These are phyloP conservation scores for Fusarium piperis DNA, from an alignment of 2,329 filamentous ascomycete species.

Conservation along the genomic window DNA sequence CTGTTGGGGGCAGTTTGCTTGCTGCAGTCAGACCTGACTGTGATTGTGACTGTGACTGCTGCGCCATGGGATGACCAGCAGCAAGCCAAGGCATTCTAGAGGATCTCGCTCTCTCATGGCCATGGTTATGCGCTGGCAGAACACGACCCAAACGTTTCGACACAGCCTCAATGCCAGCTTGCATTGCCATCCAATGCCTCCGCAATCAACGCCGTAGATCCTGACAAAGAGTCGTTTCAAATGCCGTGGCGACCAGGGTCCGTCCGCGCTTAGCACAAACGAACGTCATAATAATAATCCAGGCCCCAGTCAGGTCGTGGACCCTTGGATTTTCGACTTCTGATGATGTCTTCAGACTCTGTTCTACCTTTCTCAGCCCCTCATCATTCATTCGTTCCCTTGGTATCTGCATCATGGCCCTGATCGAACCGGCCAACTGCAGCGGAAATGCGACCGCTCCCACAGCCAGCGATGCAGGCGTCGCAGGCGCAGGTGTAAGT, in stretches of 20 bases:
- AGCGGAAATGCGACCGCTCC: constrained; percentile 61
- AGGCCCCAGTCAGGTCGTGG: constrained; percentile 21
- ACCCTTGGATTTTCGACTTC: constrained; percentile 13
- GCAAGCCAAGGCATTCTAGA: background rate
- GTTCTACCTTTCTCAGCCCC: background rate
- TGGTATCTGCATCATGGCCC: constrained; percentile 58
- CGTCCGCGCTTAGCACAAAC: constrained; percentile 41
- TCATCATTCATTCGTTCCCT: constrained; percentile 1
- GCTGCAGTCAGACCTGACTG: background rate
- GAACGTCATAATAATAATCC: constrained; percentile 41
- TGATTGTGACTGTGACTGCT: background rate
- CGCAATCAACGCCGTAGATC: constrained; percentile 26
- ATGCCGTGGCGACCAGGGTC: constrained; percentile 29
- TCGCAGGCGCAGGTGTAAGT: constrained; percentile 61
- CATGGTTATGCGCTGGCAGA: constrained; percentile 33
- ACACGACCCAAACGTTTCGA: constrained; percentile 20
- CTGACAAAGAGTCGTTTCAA: constrained; percentile 38
- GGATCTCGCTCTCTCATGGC: background rate
- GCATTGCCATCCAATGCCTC: constrained; percentile 35
- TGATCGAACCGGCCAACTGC: constrained; percentile 66
- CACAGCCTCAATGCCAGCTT: constrained; percentile 39
- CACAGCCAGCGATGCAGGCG: constrained; percentile 64
- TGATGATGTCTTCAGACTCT: constrained; percentile 22
- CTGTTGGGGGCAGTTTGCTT: background rate
- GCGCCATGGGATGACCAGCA: background rate